Evolutionary conservation across 306 rosid species (phyloP).

Genomic region (Ceratonia siliqua): DNA sequence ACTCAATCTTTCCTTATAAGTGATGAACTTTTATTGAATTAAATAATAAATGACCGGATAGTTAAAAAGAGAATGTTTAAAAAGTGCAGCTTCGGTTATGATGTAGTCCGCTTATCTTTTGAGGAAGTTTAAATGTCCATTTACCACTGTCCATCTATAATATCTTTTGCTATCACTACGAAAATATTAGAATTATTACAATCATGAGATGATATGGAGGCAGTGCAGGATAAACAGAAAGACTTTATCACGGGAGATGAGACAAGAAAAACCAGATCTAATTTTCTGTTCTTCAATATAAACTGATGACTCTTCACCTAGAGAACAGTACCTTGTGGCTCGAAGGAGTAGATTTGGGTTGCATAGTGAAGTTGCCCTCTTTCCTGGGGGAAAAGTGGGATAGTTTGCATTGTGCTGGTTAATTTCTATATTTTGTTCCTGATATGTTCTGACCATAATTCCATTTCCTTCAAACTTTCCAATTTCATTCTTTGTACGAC

Average conservation of each 20-base stretch:
- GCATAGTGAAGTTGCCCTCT: neutral
- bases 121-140: neutral
- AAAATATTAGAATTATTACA: neutral
- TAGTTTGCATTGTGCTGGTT: constrained; percentile 5
- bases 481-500: neutral
- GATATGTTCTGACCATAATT: neutral
- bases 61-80: constrained; percentile 1
- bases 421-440: constrained; percentile 5
- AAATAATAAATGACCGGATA: constrained; percentile 10
- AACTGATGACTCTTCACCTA: neutral
- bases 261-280: neutral
- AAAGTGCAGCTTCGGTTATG: neutral
- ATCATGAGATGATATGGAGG: neutral
- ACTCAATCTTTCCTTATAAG: neutral
- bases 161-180: neutral
- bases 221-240: neutral
- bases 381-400: neutral
- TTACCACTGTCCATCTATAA: neutral
- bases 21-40: neutral
- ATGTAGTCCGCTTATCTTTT: neutral
- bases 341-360: constrained; percentile 13
- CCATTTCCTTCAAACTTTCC: neutral
- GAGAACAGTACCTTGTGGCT: neutral
- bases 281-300: neutral
- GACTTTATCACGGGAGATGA: neutral